phyloP scores from a whole-genome alignment of 805 yeast species.

The Barnettozyma vustinii region DNA sequence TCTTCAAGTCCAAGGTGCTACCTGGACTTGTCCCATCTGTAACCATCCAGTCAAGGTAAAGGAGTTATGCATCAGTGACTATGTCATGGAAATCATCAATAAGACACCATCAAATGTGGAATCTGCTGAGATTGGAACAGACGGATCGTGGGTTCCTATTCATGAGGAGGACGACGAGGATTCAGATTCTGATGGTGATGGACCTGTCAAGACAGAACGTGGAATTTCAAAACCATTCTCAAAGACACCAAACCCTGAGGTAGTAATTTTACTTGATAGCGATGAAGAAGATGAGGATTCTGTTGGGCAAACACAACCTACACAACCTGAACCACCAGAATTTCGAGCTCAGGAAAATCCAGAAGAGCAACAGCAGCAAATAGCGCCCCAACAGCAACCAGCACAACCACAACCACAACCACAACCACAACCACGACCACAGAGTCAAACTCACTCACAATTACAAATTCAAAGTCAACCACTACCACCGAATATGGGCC shows the following conservation, averaged over 20 bases:
- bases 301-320: neutral
- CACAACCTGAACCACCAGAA: slow-evolving; percentile 1
- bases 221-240: neutral
- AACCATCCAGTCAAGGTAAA: slow-evolving; percentile 43
- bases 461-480: too few species aligned
- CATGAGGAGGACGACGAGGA: slow-evolving; percentile 22
- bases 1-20: slow-evolving; percentile 72
- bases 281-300: slow-evolving; percentile 32
- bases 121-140: slow-evolving; percentile 57
- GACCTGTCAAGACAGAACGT: slow-evolving; percentile 5
- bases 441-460: neutral
- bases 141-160: slow-evolving; percentile 66
- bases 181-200: slow-evolving; percentile 9
- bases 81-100: slow-evolving; percentile 54
- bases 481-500: neutral
- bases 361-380: neutral
- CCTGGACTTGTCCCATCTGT: slow-evolving; percentile 90
- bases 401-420: neutral
- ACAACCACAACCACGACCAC: neutral
- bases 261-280: slow-evolving; percentile 46
- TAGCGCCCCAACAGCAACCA: neutral
- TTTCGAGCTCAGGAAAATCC: neutral
- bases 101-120: slow-evolving; percentile 52
- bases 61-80: slow-evolving; percentile 71
- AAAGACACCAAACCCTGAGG: slow-evolving; percentile 25